Conservation (phyloP, 2,329 filamentous ascomycete species). For the Plectosphaerella cucumerina region DNA sequence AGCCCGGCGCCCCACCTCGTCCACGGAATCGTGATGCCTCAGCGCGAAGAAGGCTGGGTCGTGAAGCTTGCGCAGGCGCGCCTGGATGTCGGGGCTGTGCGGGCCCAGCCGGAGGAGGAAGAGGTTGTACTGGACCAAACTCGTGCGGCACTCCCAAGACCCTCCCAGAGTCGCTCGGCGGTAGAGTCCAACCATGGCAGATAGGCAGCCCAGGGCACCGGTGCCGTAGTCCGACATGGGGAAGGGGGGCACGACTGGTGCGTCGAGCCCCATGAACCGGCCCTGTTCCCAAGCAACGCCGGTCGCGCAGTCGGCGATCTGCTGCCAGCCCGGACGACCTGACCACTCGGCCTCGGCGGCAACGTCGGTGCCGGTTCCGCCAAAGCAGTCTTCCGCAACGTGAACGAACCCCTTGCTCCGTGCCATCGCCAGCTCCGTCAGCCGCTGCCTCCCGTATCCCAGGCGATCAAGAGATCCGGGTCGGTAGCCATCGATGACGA, state of each 20-base stretch:
- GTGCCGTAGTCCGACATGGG: constrained; percentile 43
- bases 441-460: constrained; percentile 49
- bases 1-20: constrained; percentile 52
- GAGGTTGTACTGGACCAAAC: constrained; percentile 29
- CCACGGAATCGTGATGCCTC: constrained; percentile 53
- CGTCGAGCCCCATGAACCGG: constrained; percentile 45
- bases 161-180: constrained; percentile 25
- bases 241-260: constrained; percentile 56
- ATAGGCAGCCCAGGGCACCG: constrained; percentile 25
- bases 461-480: constrained; percentile 54
- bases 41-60: constrained; percentile 48
- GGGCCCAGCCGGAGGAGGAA: constrained; percentile 35
- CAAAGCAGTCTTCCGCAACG: constrained; percentile 61
- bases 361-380: constrained; percentile 39
- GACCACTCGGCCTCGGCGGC: constrained; percentile 43
- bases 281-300: constrained; percentile 49
- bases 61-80: constrained; percentile 41
- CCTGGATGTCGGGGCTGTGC: constrained; percentile 42
- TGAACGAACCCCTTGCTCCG: constrained; percentile 56
- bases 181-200: constrained; percentile 26
- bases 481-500: constrained; percentile 60
- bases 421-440: constrained; percentile 41
- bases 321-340: constrained; percentile 57
- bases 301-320: constrained; percentile 57
- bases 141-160: constrained; percentile 28